Percentiles rank a stretch among this genome's conserved stretches.
phyloP scores from a whole-genome alignment of 176 grass and related monocot species.

The Carex scoparia region DNA sequence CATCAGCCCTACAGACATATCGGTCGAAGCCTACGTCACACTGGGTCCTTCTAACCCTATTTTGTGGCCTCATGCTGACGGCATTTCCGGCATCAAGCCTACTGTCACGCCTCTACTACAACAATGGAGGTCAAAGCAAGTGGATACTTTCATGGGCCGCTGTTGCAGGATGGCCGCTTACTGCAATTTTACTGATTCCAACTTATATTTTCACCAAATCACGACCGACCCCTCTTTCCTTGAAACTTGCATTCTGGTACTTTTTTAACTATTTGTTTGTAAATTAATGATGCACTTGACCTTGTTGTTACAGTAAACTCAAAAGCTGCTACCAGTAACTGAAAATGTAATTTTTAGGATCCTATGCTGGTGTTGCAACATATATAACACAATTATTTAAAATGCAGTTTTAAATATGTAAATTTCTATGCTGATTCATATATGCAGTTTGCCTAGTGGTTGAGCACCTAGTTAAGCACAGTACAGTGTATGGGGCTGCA shows the following conservation, averaged over 20 bases:
- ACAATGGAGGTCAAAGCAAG: slow-evolving; percentile 73
- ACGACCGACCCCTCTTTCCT: slow-evolving; percentile 41
- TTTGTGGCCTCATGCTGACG: slow-evolving; percentile 49
- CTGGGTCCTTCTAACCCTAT: slow-evolving; percentile 42
- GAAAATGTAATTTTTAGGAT: background rate
- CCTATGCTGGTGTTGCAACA: background rate
- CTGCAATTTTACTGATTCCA: slow-evolving; percentile 44
- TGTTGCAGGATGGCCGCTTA: slow-evolving; percentile 70
- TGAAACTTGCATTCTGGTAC: slow-evolving; percentile 44
- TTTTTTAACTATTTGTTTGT: background rate
- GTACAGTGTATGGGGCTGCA: too few relatives aligned
- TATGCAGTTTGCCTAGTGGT: too few relatives aligned
- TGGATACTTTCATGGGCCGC: slow-evolving; percentile 87
- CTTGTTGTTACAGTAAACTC: background rate
- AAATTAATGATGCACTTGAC: background rate
- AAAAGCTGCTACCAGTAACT: background rate
- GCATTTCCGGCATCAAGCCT: slow-evolving; percentile 80
- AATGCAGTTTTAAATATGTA: too few relatives aligned
- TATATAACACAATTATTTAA: background rate
- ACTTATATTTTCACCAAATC: slow-evolving; percentile 36
- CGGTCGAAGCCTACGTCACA: slow-evolving; percentile 42
- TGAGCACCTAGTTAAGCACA: too few relatives aligned
- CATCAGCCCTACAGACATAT: slow-evolving; percentile 32
- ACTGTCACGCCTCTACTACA: slow-evolving; percentile 71
- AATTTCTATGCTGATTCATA: too few relatives aligned